Conservation (phyloP, 371 early-diverging fungal species). For the Nematocida ausubeli region DNA sequence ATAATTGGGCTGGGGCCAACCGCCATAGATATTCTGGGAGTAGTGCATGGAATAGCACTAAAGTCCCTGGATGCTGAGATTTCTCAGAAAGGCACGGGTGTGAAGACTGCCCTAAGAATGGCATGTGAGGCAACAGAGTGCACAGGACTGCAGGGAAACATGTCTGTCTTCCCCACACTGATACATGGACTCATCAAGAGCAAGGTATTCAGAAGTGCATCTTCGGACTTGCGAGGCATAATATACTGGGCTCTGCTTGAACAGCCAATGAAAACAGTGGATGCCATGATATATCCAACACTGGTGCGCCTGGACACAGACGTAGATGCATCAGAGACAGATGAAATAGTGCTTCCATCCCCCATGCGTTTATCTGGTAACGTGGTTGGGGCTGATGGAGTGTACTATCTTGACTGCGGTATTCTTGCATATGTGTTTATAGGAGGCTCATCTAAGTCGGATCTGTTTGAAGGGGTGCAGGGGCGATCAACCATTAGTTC, state of each 20-base stretch:
- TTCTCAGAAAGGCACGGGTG: constrained; percentile 55
- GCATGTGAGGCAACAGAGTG: constrained; percentile 33
- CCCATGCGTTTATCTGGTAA: constrained; percentile 57
- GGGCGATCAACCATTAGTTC: constrained; percentile 26
- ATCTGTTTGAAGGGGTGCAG: constrained; percentile 11
- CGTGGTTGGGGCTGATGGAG: constrained; percentile 52
- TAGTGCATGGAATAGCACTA: constrained; percentile 55
- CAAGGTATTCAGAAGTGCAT: constrained; percentile 61
- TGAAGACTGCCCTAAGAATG: constrained; percentile 39
- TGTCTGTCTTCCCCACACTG: constrained; percentile 59
- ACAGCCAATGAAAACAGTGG: constrained; percentile 56
- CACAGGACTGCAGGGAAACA: constrained; percentile 23
- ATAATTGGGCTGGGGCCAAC: constrained; percentile 69
- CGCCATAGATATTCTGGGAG: constrained; percentile 52
- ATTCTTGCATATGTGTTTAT: constrained; percentile 64
- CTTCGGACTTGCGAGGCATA: constrained; percentile 61
- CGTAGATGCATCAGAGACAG: constrained; percentile 4
- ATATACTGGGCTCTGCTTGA: constrained; percentile 58
- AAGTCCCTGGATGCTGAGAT: constrained; percentile 60
- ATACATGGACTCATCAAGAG: constrained; percentile 59
- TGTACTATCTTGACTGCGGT: constrained; percentile 66
- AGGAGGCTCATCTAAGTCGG: constrained; percentile 23
- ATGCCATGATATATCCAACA: constrained; percentile 65
- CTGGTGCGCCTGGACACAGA: constrained; percentile 49
- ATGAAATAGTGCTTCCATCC: constrained; percentile 22